Conservation (phyloP, 1,284 basidiomycete genomes). For the Papiliotrema laurentii region DNA sequence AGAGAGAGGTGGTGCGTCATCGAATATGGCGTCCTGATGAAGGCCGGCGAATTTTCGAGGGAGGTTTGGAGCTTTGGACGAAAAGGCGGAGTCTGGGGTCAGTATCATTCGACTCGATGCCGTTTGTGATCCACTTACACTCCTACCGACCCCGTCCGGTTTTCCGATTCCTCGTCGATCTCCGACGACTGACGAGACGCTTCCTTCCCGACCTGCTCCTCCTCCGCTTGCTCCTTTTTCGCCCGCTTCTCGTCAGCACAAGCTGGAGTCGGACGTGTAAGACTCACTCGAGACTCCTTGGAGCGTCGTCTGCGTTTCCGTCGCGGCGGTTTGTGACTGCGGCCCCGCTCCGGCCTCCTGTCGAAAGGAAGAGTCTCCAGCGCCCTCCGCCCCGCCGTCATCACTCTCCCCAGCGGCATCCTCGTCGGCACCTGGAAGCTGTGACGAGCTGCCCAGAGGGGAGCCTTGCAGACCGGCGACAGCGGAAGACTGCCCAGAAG, state of each 20-base stretch:
- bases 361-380: constrained; percentile 13
- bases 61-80: constrained; percentile 39
- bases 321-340: constrained; percentile 8
- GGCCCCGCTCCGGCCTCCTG: constrained; percentile 13
- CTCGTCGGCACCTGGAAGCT: constrained; percentile 26
- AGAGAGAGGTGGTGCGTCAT: constrained; percentile 54
- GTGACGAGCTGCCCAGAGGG: constrained; percentile 9
- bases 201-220: constrained; percentile 13
- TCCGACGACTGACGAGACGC: constrained; percentile 15
- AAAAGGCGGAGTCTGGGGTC: constrained; percentile 29
- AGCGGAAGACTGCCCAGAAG: background rate
- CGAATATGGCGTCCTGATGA: constrained; percentile 68
- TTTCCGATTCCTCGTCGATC: constrained; percentile 19
- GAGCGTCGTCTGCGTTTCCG: background rate
- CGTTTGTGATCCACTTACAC: constrained; percentile 11
- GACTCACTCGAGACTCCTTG: constrained; percentile 1
- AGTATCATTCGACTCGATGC: background rate
- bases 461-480: no score
- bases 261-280: background rate
- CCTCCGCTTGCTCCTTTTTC: constrained; percentile 10
- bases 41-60: constrained; percentile 54
- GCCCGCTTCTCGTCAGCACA: constrained; percentile 1
- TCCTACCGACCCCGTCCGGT: constrained; percentile 13
- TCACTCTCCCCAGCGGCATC: constrained; percentile 42
- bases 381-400: constrained; percentile 24